Conservation (phyloP, 257 asterid species). For the Linderniella brevidens region DNA sequence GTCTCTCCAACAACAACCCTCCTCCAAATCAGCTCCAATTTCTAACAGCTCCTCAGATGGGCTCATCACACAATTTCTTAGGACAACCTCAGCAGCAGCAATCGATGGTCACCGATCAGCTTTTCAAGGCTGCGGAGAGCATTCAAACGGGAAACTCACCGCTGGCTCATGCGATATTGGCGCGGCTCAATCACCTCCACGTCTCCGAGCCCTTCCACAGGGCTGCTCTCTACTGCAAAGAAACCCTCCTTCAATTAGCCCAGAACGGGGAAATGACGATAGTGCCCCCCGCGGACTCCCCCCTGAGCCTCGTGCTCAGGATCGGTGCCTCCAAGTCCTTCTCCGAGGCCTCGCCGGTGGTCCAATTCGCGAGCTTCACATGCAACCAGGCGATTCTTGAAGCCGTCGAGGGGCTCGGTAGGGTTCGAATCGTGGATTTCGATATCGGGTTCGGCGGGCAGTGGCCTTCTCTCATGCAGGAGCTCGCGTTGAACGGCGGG, state of each 20-base stretch:
- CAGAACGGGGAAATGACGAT: background rate
- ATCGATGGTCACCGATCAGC: constrained; percentile 55
- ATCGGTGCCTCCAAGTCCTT: constrained; percentile 45
- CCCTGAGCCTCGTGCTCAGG: constrained; percentile 36
- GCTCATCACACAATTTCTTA: background rate
- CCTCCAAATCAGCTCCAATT: too few species aligned
- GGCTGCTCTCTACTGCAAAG: constrained; percentile 54
- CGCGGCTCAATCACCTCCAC: constrained; percentile 98
- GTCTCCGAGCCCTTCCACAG: constrained; percentile 50
- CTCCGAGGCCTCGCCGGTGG: constrained; percentile 32
- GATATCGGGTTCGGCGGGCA: constrained; percentile 44
- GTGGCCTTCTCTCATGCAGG: constrained; percentile 66
- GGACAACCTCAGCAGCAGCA: too few species aligned
- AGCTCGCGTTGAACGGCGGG: constrained; percentile 55
- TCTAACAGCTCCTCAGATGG: too few species aligned
- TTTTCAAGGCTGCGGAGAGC: constrained; percentile 66
- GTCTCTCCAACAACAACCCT: too few species aligned
- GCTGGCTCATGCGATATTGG: constrained; percentile 99
- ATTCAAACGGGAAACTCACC: constrained; percentile 60
- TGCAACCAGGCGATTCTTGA: constrained; percentile 39
- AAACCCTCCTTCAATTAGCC: constrained; percentile 35
- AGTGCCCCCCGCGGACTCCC: constrained; percentile 18
- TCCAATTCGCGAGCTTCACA: constrained; percentile 30
- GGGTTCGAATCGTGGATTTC: constrained; percentile 38
- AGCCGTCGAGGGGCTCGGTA: constrained; percentile 18